Base-by-base conservation (phyloP, 768 basidiomycete species). In the Serendipita sp. region DNA sequence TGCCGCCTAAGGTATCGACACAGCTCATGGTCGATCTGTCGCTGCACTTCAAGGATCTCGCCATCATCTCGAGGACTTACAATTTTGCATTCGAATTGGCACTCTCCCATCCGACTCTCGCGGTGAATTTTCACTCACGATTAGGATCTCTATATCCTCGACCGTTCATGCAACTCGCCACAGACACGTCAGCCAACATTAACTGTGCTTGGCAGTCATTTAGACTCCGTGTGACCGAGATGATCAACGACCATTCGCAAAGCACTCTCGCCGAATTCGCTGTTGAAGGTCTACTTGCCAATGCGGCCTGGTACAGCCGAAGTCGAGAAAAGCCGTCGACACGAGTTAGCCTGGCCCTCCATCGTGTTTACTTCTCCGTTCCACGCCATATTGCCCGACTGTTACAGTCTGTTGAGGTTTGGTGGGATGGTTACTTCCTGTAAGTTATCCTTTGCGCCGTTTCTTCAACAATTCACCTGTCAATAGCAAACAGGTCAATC, bases 391-490 rank as follows among this genome's bases (percentile, higher is more conserved):
- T 60, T 37, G 27, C 55, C 18, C 18, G 55, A n/a, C 18, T 60
- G 36, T 8, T 60, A 10, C 55, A 60, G n/a, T 60, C 55, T 4
- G 55, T 60, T 10, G 55, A 60, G 36, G 34, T 34, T 60, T 60
- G 55, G 55, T 60, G 55, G 55, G 36, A 60, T 31, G 55, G 34
- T n/a, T 60, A 60, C 36, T 60, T 60, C 33, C 18, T 27, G 55
- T 60, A 18, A 27, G 55, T 60, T 5, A 8, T 52, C 16, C 48
- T 10, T 52, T 6, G 10, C 10, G 16, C 31, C n/a, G 27, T 36
- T 60, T 23, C 23, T 36, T 29, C 27, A 3, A 34, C 10, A 33
- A 27, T 29, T 60, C 23, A 60, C 29, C 8, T 10, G 23, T n/a
- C 33, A 31, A 33, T 37, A 60, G 55, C 3, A 60, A 60, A 11